Percentiles rank a stretch among this genome's conserved stretches.
Conservation (phyloP, 2,329 filamentous ascomycete species). For the Neonectria faginata region DNA sequence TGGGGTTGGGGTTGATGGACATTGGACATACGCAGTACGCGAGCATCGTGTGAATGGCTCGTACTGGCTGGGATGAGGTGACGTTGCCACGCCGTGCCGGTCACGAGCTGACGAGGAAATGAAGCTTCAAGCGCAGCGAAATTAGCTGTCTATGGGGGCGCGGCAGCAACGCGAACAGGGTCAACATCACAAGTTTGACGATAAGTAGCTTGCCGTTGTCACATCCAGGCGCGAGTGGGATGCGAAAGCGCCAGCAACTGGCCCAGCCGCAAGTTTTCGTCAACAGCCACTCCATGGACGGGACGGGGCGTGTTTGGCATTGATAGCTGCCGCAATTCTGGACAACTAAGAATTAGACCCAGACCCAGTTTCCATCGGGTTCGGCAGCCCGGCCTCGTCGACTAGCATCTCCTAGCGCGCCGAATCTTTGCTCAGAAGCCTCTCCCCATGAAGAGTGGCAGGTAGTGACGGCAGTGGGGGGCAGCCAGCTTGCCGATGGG, state of each 20-base stretch:
- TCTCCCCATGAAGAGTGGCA: constrained; percentile 15
- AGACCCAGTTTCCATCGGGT: constrained; percentile 28
- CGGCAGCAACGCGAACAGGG: constrained; percentile 24
- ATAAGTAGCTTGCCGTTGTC: constrained; percentile 38
- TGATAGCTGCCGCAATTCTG: constrained; percentile 29
- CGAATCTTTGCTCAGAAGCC: constrained; percentile 15
- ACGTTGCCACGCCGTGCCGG: constrained; percentile 31
- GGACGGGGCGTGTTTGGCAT: constrained; percentile 42
- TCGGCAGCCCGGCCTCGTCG: constrained; percentile 22
- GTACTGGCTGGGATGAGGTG: constrained; percentile 37
- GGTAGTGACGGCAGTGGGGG: constrained; percentile 20
- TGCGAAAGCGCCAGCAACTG: constrained; percentile 24
- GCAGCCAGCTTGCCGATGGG: constrained; percentile 16
- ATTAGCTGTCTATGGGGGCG: constrained; percentile 38
- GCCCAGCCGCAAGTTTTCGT: constrained; percentile 30
- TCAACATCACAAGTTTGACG: constrained; percentile 21
- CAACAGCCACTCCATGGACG: constrained; percentile 19
- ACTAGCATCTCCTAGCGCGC: constrained; percentile 21
- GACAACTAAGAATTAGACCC: constrained; percentile 29
- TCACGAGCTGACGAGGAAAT: constrained; percentile 42
- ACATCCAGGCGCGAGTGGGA: constrained; percentile 28
- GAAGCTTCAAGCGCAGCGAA: constrained; percentile 42
- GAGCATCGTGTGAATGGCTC: constrained; percentile 29
- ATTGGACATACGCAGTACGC: constrained; percentile 25
- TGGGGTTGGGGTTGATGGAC: constrained; percentile 21